Conservation (phyloP, 306 rosid species). For the Begonia peltatifolia region DNA sequence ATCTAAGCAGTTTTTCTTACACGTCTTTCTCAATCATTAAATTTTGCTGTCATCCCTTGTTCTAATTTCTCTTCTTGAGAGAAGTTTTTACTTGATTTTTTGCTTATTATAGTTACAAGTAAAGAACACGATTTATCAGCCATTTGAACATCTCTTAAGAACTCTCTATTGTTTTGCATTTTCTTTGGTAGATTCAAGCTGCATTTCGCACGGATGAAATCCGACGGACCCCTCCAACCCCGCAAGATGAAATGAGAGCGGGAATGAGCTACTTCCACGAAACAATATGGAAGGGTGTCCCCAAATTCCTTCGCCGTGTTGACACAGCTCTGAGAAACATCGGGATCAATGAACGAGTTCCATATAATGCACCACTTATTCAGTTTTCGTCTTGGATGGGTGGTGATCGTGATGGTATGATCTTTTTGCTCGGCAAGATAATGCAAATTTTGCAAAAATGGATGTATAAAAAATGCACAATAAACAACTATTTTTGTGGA, state of each 20-base stretch:
- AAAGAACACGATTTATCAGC: not conserved
- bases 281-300: conserved; percentile 95
- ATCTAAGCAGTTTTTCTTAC: no score
- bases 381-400: conserved; percentile 99
- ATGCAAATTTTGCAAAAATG: not conserved
- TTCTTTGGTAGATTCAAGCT: conserved; percentile 71
- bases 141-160: not conserved
- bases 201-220: conserved; percentile 98
- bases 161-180: not conserved
- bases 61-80: no score
- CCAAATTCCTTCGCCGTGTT: conserved; percentile 83
- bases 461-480: not conserved
- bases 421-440: conserved; percentile 4
- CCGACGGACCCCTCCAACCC: conserved; percentile 86
- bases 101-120: not conserved
- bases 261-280: conserved; percentile 99
- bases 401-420: conserved; percentile 95
- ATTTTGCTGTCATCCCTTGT: no score
- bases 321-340: conserved; percentile 92
- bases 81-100: no score
- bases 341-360: conserved; percentile 83
- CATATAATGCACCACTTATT: conserved; percentile 91
- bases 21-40: no score
- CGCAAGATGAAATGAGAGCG: conserved; percentile 99
- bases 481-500: no score